Evolutionary conservation across 2,329 filamentous ascomycete genomes (phyloP), one percentile per base, ranked within the genome.

Genomic region (Fonsecaea erecta): DNA sequence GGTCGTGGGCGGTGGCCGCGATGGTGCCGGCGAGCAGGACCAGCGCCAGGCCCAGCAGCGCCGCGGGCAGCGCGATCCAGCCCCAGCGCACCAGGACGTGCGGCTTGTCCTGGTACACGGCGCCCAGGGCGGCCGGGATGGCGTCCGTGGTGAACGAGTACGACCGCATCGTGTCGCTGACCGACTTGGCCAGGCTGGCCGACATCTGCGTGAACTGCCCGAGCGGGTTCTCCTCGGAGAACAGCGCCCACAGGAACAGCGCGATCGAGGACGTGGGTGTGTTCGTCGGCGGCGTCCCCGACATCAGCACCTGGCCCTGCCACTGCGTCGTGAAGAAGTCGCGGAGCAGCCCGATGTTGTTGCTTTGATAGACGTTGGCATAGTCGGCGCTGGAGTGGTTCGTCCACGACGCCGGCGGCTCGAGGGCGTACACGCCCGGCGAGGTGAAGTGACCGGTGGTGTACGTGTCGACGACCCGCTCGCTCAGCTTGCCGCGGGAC

Each of bases 401-500:
- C 21, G 58, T 74, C 5, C 74, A 74, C 7, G 46, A 52, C 24
- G 18, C 16, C 12, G 46, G 58, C 12, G 43, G 43, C 9, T 60
- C 58, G 9, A 60, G 43, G 9, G 21, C 43, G 43, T 52, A 58
- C 16, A 30, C 28, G 16, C 40, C 30, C 2, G 40, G 35, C 28
- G 32, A 9, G 26, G 46, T 40, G 46, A 24, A 48, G 2, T 3
- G 24, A 24, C 55, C 37, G 12, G 14, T 34, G 14, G 51, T 11
- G 34, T 62, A 63, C 3, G 40, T 57, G 52, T 37, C 60, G 12
- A 63, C 12, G 28, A 63, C n/a, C 12, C 32, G 46, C 21, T 63
- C 60, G 28, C 56, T 21, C 18, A 63, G 53, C 9, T 7, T 18
- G 7, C 53, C 60, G 6, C 12, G 8, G n/a, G 40, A 37, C 21